Evolutionary conservation across 2,329 filamentous ascomycete species (phyloP).

Genomic region (Intubia oerlemansii): DNA sequence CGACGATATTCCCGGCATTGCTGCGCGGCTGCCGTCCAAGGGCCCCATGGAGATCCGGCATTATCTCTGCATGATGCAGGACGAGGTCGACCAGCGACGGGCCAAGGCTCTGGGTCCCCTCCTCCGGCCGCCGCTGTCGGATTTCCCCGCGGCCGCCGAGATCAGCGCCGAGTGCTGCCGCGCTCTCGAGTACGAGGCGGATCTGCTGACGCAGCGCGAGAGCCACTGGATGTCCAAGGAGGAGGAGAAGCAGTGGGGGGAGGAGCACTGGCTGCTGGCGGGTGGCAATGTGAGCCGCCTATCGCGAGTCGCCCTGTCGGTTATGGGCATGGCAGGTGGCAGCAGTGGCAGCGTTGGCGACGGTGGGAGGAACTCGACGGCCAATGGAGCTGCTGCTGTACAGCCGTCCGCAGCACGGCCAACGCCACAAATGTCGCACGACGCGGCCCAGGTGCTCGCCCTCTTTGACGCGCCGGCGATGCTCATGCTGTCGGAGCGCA

Average conservation of each 20-base stretch:
- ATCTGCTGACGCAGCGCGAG: conserved; percentile 41
- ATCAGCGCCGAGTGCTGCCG: conserved; percentile 42
- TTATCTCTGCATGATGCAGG: conserved; percentile 42
- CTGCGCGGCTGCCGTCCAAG: conserved; percentile 44
- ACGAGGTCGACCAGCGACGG: conserved; percentile 16
- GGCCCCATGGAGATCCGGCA: conserved; percentile 50
- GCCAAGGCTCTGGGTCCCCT: conserved; percentile 4
- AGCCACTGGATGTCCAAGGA: conserved; percentile 36
- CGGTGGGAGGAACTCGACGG: too few species aligned
- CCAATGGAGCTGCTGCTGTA: too few species aligned
- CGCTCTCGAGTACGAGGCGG: conserved; percentile 46
- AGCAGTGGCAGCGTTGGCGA: conserved; percentile 3
- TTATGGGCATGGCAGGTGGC: conserved; percentile 28
- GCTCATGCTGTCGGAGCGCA: conserved; percentile 37
- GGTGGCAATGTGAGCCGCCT: conserved; percentile 9
- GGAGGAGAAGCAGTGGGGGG: conserved; percentile 39
- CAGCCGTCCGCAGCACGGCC: too few species aligned
- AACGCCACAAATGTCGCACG: too few species aligned
- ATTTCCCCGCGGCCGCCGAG: conserved; percentile 51
- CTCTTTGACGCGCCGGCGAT: conserved; percentile 39
- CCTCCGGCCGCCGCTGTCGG: conserved; percentile 22
- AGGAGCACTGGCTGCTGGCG: conserved; percentile 43
- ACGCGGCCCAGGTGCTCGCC: conserved; percentile 22
- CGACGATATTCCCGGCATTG: conserved; percentile 39
- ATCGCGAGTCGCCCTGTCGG: conserved; percentile 1